Evolutionary conservation across 352 stramenopile species (phyloP), one percentile per base, ranked within the genome.

Genomic region (Pythium chondricola): DNA sequence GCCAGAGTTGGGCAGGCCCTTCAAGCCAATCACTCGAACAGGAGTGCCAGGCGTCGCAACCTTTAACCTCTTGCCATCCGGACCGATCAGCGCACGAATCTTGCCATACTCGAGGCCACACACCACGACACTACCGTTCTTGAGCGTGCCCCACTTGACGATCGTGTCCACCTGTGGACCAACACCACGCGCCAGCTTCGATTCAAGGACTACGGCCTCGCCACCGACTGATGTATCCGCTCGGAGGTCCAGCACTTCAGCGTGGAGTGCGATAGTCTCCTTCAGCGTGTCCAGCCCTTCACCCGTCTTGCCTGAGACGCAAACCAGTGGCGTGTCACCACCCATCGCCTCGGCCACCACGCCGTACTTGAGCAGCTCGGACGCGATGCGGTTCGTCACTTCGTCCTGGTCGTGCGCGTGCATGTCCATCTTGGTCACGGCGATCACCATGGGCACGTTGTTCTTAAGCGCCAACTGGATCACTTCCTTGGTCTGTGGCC

Each of bases 401-500:
- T 93, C 83, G 18, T 57, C 44, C 32, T 83, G 64, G 48, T 88
- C 81, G 38, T 86, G 78, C 33, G 60, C 63, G 48, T 90, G 79
- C 76, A 90, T 95, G 73, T 98, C 92, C 72, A 90, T 90, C 70
- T 99, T 99, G 41, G 98, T 99, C 30, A 99, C 79, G 3, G 96
- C 96, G 20, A 99, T 86, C 35, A 99, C 79, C 11, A 99, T 67
- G 24, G 96, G 97, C 30, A 99, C 90, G 21, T 95, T 88, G 49
- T 96, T 95, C 46, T 98, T 93, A 21, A 95, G 69, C 32, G 96
- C 96, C 36, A 97, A 92, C 32, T 85, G 72, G 56, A 99, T 69
- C n/a, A 88, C 77, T 56, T 99, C 97, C 14, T 88, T 62, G 9
- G 97, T 99, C 71, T 99, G 97, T 38, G 97, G 88, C 46, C 96